Evolutionary conservation across 805 yeast species (phyloP).

Genomic region (Debaryomyces maramus): DNA sequence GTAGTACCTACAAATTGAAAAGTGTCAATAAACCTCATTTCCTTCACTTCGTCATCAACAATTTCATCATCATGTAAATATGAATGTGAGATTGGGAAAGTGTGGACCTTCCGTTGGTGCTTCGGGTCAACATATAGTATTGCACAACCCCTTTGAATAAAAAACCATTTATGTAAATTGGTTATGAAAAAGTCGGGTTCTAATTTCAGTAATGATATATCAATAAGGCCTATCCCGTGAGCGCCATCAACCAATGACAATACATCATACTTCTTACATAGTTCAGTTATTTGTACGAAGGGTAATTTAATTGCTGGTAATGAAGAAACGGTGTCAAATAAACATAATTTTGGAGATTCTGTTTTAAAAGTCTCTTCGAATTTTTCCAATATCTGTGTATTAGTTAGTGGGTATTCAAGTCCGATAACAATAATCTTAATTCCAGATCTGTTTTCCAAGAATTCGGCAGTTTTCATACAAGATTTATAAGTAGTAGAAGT

Average conservation of each 20-base stretch:
- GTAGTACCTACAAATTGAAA: conserved; percentile 55
- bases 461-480: conserved; percentile 52
- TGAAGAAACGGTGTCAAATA: conserved; percentile 61
- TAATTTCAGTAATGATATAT: conserved; percentile 39
- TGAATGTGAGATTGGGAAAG: conserved; percentile 57
- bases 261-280: conserved; percentile 48
- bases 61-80: conserved; percentile 39
- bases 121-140: conserved; percentile 55
- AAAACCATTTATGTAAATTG: conserved; percentile 72
- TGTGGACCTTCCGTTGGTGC: conserved; percentile 51
- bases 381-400: conserved; percentile 28
- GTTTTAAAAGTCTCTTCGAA: conserved; percentile 21
- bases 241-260: conserved; percentile 74
- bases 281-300: conserved; percentile 43
- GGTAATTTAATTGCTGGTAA: conserved; percentile 66
- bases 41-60: conserved; percentile 14
- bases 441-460: conserved; percentile 31
- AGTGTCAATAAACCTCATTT: conserved; percentile 34
- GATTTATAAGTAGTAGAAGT: conserved; percentile 55
- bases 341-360: conserved; percentile 37
- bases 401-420: conserved; percentile 45
- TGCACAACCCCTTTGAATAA: conserved; percentile 57
- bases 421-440: conserved; percentile 35
- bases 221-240: conserved; percentile 60
- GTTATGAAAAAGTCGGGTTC: conserved; percentile 61